Evolutionary conservation across 352 stramenopile genomes (phyloP).

Genomic region (Globisporangium abappressorium): DNA sequence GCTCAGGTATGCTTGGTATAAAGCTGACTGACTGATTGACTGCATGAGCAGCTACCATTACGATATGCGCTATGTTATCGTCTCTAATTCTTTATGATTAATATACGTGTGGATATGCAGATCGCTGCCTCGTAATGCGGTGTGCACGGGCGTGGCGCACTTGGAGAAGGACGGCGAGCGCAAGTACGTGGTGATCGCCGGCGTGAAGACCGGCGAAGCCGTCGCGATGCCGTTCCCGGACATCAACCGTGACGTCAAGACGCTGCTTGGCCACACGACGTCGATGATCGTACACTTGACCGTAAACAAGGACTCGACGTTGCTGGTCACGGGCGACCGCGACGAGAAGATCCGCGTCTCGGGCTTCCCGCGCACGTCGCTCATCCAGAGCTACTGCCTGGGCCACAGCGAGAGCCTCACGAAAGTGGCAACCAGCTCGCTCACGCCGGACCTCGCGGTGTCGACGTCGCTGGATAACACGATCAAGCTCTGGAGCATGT

Average conservation of each 20-base stretch:
- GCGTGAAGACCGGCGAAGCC: conserved; percentile 82
- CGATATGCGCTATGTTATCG: neutral
- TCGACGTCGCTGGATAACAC: conserved; percentile 82
- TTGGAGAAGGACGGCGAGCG: conserved; percentile 25
- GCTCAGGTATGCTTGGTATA: conserved; percentile 16
- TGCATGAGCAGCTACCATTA: neutral
- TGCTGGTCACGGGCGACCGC: conserved; percentile 75
- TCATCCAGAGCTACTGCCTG: conserved; percentile 84
- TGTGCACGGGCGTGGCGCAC: conserved; percentile 52
- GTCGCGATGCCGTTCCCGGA: conserved; percentile 75
- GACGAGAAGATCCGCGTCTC: conserved; percentile 88
- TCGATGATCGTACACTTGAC: conserved; percentile 84
- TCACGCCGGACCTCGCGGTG: conserved; percentile 51
- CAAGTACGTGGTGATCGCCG: conserved; percentile 65
- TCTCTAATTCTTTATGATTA: neutral
- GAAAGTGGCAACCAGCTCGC: conserved; percentile 41
- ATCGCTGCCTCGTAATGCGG: conserved; percentile 63
- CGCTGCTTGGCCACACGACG: conserved; percentile 78
- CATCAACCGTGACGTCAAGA: conserved; percentile 63
- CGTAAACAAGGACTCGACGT: conserved; percentile 42
- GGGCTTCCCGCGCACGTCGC: conserved; percentile 61
- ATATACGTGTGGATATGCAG: conserved; percentile 7
- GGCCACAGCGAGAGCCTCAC: conserved; percentile 71
- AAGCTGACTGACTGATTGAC: neutral
- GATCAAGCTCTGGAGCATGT: conserved; percentile 73